Evolutionary conservation across 495 filamentous ascomycete genomes (phyloP).

Genomic region (Aspergillus hancockii): DNA sequence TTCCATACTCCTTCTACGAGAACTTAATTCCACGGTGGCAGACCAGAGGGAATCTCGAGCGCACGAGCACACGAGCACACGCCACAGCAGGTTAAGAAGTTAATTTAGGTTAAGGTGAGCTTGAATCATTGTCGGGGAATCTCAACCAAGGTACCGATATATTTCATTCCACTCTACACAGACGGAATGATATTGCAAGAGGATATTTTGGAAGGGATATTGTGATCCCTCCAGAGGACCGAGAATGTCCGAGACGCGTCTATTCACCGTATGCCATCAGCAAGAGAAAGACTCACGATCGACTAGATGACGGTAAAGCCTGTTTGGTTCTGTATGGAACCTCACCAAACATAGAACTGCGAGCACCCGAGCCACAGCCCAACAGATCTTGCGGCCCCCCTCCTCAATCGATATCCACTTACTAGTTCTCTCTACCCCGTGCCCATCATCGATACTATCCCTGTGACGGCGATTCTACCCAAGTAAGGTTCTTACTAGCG

Average conservation of each 20-base stretch:
- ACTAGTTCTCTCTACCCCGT: background rate
- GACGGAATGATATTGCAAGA: no score
- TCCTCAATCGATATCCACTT: background rate
- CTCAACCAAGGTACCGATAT: background rate
- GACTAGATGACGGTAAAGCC: constrained; percentile 2
- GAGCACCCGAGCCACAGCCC: constrained; percentile 9
- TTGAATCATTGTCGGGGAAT: background rate
- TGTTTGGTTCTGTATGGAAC: constrained; percentile 7
- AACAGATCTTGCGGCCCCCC: background rate
- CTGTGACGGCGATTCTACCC: background rate
- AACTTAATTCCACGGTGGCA: background rate
- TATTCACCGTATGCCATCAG: no score
- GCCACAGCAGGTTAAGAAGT: background rate
- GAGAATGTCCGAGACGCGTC: no score
- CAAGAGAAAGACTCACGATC: background rate
- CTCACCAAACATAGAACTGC: constrained; percentile 11
- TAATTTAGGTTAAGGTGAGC: background rate
- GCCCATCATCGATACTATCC: background rate
- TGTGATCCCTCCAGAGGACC: no score
- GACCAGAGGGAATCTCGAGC: background rate
- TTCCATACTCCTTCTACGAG: constrained; percentile 1
- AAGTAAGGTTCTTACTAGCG: background rate
- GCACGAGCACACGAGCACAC: background rate
- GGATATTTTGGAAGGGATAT: no score
- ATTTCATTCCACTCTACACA: background rate